Base-by-base conservation (phyloP, 192 early-diverging fungal species). In the Paraglomus brasilianum region DNA sequence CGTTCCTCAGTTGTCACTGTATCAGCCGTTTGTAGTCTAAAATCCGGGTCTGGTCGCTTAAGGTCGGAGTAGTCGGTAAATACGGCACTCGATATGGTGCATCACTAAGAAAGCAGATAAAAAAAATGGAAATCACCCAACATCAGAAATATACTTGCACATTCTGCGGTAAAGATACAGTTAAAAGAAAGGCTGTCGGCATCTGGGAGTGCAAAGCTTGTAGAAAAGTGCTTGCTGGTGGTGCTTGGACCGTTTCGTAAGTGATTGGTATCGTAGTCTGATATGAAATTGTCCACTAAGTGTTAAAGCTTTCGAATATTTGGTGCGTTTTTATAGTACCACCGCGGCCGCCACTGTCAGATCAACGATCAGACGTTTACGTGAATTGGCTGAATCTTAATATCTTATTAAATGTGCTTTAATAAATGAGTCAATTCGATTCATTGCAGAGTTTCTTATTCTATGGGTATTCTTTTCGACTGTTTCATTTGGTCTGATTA, bases 51-150 rank as follows among this genome's bases (percentile, higher is more conserved):
- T 11, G 17, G 5, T 38, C 14, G 38, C 19, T 24, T 19, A 43
- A 98, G 89, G 94, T 96, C 81, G 97, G 97, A 86, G 92, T 99
- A 83, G 91, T 89, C 87, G 97, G 97, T 80, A 99, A 99, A 85
- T 99, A 99, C 92, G 97, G 97, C 88, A 93, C 93, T 78, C 95
- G 97, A 86, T 99, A 99, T 87, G 97, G 97, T 94, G 94, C 97
- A 74, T 98, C 97, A 66, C 89, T 99, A 75, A 88, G 97, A 87
- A 99, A 99, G 88, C 85, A 86, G 77, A 82, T 85, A 60, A 78
- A 78, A 74, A 78, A 78, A 67, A 78, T 78, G 76, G 97, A 99
- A 91, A 94, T 98, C 82, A 93, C 95, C 79, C 97, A 99, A 86
- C 97, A 99, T 87, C 85, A 90, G 81, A 94, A 94, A 86, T 99